Percentiles rank a stretch among this genome's conserved stretches.
Conservation (phyloP, 2,329 filamentous ascomycete species). For the Dothideomycetes sp. region DNA sequence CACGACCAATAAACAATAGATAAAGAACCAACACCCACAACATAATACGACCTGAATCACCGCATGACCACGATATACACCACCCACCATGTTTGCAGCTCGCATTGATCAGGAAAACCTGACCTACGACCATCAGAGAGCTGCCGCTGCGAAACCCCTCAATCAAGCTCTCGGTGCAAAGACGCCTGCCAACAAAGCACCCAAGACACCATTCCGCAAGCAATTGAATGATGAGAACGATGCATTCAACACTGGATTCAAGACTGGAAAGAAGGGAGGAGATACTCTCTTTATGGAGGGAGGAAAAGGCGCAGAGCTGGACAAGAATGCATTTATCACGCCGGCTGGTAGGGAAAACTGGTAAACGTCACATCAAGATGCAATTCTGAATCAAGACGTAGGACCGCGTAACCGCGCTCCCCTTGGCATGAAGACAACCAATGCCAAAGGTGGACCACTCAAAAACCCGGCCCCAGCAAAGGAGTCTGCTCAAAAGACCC, state of each 20-base stretch:
- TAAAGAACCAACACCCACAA: too few species aligned
- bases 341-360: slow-evolving; percentile 74
- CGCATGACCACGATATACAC: background rate
- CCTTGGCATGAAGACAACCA: slow-evolving; percentile 90
- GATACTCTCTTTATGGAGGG: slow-evolving; percentile 42
- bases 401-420: slow-evolving; percentile 64
- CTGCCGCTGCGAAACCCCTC: slow-evolving; percentile 58
- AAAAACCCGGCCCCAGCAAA: slow-evolving; percentile 44
- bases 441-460: slow-evolving; percentile 66
- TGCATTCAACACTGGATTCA: slow-evolving; percentile 48
- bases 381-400: slow-evolving; percentile 19
- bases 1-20: too few species aligned
- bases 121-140: slow-evolving; percentile 62
- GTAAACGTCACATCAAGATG: too few species aligned
- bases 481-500: slow-evolving; percentile 23
- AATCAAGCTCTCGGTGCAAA: slow-evolving; percentile 61
- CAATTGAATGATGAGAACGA: slow-evolving; percentile 79
- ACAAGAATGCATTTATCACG: slow-evolving; percentile 61
- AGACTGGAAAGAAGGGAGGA: slow-evolving; percentile 46
- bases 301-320: slow-evolving; percentile 39
- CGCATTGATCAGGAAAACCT: slow-evolving; percentile 77
- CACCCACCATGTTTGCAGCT: slow-evolving; percentile 57
- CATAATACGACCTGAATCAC: slow-evolving; percentile 3
- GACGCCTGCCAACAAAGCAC: slow-evolving; percentile 64
- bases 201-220: slow-evolving; percentile 73